Evolutionary conservation across 257 asterid genomes (phyloP).

Genomic region (Primulina tabacum): DNA sequence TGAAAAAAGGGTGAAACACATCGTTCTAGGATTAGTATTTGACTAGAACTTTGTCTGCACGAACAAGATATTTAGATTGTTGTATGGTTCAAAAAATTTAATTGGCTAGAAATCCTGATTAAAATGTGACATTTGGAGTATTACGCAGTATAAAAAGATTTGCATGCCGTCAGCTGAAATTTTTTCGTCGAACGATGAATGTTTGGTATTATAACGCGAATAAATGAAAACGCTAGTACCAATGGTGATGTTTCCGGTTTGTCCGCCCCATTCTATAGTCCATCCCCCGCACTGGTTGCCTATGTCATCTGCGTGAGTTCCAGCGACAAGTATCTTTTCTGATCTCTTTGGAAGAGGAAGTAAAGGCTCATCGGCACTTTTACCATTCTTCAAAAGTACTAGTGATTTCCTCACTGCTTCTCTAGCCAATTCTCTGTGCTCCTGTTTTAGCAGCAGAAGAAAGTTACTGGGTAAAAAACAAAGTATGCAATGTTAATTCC

Average conservation of each 20-base stretch:
- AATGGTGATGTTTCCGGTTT: conserved; percentile 43
- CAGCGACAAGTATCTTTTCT: conserved; percentile 47
- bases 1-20: conserved; percentile 7
- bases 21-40: too few species aligned
- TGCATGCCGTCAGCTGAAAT: not conserved
- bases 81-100: not conserved
- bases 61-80: not conserved
- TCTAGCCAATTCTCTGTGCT: conserved; percentile 54
- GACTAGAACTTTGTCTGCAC: not conserved
- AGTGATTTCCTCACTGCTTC: conserved; percentile 64
- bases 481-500: not conserved
- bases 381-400: conserved; percentile 63
- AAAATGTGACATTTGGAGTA: not conserved
- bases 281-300: conserved; percentile 69
- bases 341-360: conserved; percentile 51
- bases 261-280: conserved; percentile 60
- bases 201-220: not conserved
- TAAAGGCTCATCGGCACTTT: conserved; percentile 30
- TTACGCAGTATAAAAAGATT: not conserved
- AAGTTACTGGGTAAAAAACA: not conserved
- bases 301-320: conserved; percentile 52
- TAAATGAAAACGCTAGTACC: conserved; percentile 27
- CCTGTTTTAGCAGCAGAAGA: conserved; percentile 28
- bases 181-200: not conserved
- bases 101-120: not conserved